A percentile compares a stretch with the other conserved stretches of the same genome.
Evolutionary conservation across 1,139 yeast species (phyloP).

Genomic region (Lodderomyces orthopsilosis): DNA sequence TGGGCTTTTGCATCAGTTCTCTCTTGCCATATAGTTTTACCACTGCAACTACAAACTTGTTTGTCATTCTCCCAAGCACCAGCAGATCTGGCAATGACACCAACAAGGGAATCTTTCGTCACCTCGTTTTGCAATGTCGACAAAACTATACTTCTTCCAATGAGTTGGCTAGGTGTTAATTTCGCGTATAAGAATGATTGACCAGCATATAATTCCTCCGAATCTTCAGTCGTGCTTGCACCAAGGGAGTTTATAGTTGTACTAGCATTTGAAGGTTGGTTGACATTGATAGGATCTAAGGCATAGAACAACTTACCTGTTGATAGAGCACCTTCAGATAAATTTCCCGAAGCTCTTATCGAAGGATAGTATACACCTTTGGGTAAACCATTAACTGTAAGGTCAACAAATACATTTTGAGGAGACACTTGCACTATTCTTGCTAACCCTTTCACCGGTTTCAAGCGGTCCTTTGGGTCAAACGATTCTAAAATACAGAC

Average conservation of each 20-base stretch:
- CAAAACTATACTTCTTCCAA: conserved; percentile 79
- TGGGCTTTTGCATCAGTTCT: conserved; percentile 65
- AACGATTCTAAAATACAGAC: conserved; percentile 85
- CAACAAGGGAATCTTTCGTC: conserved; percentile 54
- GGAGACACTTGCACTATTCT: conserved; percentile 73
- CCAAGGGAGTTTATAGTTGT: conserved; percentile 42
- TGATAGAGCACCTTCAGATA: conserved; percentile 68
- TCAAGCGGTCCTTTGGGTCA: conserved; percentile 40
- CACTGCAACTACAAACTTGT: conserved; percentile 90
- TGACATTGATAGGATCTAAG: conserved; percentile 49
- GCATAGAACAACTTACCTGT: conserved; percentile 56
- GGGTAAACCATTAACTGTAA: conserved; percentile 69
- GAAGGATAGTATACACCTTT: conserved; percentile 69
- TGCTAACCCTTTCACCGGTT: conserved; percentile 83
- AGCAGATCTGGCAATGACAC: conserved; percentile 93
- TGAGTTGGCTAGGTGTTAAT: conserved; percentile 57
- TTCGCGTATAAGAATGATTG: conserved; percentile 64
- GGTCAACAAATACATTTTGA: conserved; percentile 58
- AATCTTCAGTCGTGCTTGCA: conserved; percentile 23
- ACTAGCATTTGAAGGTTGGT: conserved; percentile 28
- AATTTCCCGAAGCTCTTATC: conserved; percentile 69
- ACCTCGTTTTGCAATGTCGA: conserved; percentile 41
- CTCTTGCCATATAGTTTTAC: conserved; percentile 96
- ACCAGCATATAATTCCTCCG: conserved; percentile 42
- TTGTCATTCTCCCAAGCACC: conserved; percentile 97